These are phyloP conservation scores for Didymella exigua DNA, from an alignment of 2,329 filamentous ascomycete species.

Conservation along the genomic window DNA sequence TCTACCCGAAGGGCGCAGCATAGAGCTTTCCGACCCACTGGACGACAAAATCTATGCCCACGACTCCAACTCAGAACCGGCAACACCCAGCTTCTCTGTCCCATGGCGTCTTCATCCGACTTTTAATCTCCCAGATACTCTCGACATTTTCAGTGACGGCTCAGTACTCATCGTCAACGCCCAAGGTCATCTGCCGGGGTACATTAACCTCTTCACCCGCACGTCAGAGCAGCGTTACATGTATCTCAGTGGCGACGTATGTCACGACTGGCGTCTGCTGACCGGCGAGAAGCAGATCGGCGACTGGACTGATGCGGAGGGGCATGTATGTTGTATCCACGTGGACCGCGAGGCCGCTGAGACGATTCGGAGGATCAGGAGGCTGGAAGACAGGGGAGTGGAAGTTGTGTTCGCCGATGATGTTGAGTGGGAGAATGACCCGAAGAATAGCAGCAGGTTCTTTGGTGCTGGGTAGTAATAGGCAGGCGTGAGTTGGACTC, in stretches of 20 bases:
- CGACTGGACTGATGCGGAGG: conserved; percentile 55
- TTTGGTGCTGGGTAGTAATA: conserved; percentile 29
- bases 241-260: conserved; percentile 61
- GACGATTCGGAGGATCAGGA: conserved; percentile 52
- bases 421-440: conserved; percentile 54
- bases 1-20: conserved; percentile 51
- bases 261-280: conserved; percentile 59
- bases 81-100: conserved; percentile 17
- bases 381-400: conserved; percentile 50
- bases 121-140: conserved; percentile 54
- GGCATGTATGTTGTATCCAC: conserved; percentile 59
- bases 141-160: conserved; percentile 59
- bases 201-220: conserved; percentile 58
- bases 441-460: conserved; percentile 38
- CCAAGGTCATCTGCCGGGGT: conserved; percentile 60
- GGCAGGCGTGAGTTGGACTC: too few species aligned
- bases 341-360: conserved; percentile 54
- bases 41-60: conserved; percentile 8
- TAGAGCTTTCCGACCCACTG: conserved; percentile 51
- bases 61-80: neutral
- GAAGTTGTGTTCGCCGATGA: conserved; percentile 61
- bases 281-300: conserved; percentile 60
- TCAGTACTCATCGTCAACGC: conserved; percentile 56
- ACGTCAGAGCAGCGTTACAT: conserved; percentile 49
- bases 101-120: conserved; percentile 53